A percentile compares a stretch with the other conserved stretches of the same genome.
These are phyloP conservation scores for Penicillium sumatraense DNA, from an alignment of 2,329 filamentous ascomycete genomes.

Conservation along the genomic window DNA sequence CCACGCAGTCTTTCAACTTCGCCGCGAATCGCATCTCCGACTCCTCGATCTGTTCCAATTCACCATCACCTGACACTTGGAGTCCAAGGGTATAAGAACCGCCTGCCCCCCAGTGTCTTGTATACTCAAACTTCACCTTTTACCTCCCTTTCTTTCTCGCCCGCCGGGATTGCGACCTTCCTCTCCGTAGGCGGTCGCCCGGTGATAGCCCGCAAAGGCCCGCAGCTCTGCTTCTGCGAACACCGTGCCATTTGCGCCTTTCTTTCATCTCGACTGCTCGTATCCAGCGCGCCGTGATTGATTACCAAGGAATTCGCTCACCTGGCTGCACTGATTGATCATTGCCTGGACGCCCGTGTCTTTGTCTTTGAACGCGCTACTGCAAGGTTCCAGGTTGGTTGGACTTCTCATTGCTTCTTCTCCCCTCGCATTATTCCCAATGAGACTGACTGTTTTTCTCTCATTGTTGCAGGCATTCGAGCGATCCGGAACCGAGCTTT, in stretches of 20 bases:
- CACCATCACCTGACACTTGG: conserved; percentile 13
- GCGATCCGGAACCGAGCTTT: not conserved
- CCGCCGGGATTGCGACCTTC: conserved; percentile 1
- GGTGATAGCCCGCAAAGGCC: conserved; percentile 15
- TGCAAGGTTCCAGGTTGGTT: conserved; percentile 8
- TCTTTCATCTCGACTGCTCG: not conserved
- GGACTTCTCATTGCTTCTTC: not conserved
- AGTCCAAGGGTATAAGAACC: conserved; percentile 8
- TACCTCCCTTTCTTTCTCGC: not conserved
- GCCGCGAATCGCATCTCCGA: conserved; percentile 12
- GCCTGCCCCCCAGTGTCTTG: not conserved
- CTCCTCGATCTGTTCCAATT: conserved; percentile 5
- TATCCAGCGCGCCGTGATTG: not conserved
- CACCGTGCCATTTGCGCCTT: not conserved
- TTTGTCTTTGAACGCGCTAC: conserved; percentile 2
- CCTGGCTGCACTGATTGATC: not conserved
- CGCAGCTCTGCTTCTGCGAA: conserved; percentile 3
- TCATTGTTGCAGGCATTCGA: not conserved
- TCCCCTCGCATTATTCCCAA: not conserved
- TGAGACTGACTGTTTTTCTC: not conserved
- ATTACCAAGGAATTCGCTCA: too few species aligned
- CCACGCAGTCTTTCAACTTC: conserved; percentile 19
- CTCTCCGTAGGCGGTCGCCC: conserved; percentile 8
- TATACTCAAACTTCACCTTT: not conserved
- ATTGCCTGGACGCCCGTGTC: not conserved